Percentiles rank a stretch among this genome's conserved stretches.
phyloP scores from a whole-genome alignment of 2,329 filamentous ascomycete genomes.

The Escovopsis weberi region DNA sequence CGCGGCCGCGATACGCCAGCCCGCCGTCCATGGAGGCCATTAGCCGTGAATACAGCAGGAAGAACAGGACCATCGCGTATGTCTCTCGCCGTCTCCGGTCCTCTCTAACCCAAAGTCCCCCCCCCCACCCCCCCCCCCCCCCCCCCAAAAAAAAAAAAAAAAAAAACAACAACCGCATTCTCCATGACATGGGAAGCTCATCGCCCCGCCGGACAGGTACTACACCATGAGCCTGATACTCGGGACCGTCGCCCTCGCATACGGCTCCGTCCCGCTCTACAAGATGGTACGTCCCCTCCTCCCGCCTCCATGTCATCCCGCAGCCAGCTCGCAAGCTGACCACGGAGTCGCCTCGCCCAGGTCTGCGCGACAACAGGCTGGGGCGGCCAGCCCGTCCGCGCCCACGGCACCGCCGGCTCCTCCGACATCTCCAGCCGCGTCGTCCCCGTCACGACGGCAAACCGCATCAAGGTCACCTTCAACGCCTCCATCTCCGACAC shows the following conservation, averaged over 20 bases:
- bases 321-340: neutral
- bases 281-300: constrained; percentile 49
- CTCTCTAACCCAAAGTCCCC: too few species aligned
- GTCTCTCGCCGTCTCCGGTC: neutral
- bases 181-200: constrained; percentile 7
- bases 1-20: constrained; percentile 13
- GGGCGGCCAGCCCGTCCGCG: constrained; percentile 84
- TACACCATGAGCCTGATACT: constrained; percentile 67
- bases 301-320: neutral
- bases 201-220: constrained; percentile 31
- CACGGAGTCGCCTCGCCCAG: constrained; percentile 13
- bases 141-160: too few species aligned
- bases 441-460: constrained; percentile 63
- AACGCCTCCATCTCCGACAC: constrained; percentile 90
- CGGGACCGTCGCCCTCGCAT: constrained; percentile 65
- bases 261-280: constrained; percentile 74
- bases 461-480: constrained; percentile 89
- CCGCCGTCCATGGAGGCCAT: constrained; percentile 44
- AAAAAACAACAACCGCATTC: too few species aligned
- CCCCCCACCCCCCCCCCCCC: too few species aligned
- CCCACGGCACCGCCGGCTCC: constrained; percentile 41
- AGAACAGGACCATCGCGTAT: constrained; percentile 47
- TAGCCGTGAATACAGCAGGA: constrained; percentile 47
- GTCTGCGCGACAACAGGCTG: constrained; percentile 80
- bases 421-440: constrained; percentile 62